Base-by-base conservation (phyloP, 139 green algal genomes). In the Tetradesmus lagerheimii region DNA sequence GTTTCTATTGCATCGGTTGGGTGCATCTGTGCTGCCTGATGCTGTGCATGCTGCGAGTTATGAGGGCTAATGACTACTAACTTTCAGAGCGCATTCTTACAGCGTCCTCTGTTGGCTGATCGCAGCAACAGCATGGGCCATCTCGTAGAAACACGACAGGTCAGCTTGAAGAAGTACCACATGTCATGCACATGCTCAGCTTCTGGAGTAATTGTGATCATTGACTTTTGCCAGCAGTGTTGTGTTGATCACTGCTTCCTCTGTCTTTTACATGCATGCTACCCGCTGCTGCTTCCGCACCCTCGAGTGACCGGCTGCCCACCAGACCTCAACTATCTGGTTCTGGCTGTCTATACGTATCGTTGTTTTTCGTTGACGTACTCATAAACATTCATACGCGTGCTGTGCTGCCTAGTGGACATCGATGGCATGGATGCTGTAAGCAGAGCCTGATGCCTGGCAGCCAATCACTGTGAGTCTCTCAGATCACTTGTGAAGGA, bases 151-250 rank as follows among this genome's bases (percentile, higher is more conserved):
- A 31, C 0, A n/a, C 25, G 57, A 71, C 57, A 71, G 57, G 57
- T 71, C 57, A 71, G 57, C 57, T 71, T 71, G 57, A 71, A 71
- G n/a, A 71, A 27, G 57, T 71, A 71, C 57, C 57, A 71, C 57
- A 71, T 71, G 57, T 71, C 57, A 71, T 71, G 57, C 57, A 71
- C 57, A 71, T 71, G 57, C 31, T 31, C 50, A 27, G 5, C 3
- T 64, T 25, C 15, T 25, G 12, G 15, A 64, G 15, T 20, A 64
- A 20, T 64, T 0, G 2, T 4, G 15, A 27, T 71, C 25, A 31
- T 9, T n/a, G 57, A 71, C 57, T 71, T 31, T 31, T 31, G 57
- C 57, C 18, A 31, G 25, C 23, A n/a, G n/a, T 20, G 1, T 5
- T 14, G 3, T 11, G 3, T 6, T 18, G 23, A 14, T 71, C 9